Evolutionary conservation across 2,329 filamentous ascomycete genomes (phyloP), one percentile per base, ranked within the genome.

Genomic region (Pseudogymnoascus sp.): DNA sequence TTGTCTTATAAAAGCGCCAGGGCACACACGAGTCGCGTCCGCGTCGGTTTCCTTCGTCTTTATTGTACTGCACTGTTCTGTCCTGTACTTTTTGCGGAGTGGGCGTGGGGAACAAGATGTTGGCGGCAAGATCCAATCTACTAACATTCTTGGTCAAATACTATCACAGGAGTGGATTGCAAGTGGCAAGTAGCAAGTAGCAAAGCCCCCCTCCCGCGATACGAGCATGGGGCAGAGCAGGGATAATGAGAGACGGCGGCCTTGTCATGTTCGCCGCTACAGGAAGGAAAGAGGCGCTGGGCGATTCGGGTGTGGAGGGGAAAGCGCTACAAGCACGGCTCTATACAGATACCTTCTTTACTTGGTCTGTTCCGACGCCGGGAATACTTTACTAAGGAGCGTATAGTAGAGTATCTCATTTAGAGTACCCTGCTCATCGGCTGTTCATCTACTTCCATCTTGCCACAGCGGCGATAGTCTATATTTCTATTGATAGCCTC

Each of bases 221-320:
- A 54, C 47, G 47, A 54, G 28, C 47, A 54, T 54, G 47, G 47
- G 47, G 47, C 47, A 3, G 5, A 22, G 16, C 47, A 54, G 28
- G 47, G 47, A 33, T 54, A 22, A 54, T 14, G n/a, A n/a, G 22
- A 28, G 47, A 54, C 47, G 47, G 47, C 47, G 28, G 47, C 47
- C 47, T 54, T 54, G 47, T 54, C 47, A 54, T 54, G 22, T 54
- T 54, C 43, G 43, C 43, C 43, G 43, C 43, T 30, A 54, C 43
- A 54, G 28, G 47, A 54, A 54, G 47, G n/a, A 54, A 54, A n/a
- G 28, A 54, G 41, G 47, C 25, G 47, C n/a, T 54, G 47, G 28
- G 25, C 28, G 47, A 33, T 33, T 18, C 25, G 28, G 28, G 25
- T 54, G 47, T 54, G 47, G 47, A 54, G 47, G 47, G 47, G 47